Conservation (phyloP, 2,329 filamentous ascomycete genomes). For the Pseudogymnoascus sp. region DNA sequence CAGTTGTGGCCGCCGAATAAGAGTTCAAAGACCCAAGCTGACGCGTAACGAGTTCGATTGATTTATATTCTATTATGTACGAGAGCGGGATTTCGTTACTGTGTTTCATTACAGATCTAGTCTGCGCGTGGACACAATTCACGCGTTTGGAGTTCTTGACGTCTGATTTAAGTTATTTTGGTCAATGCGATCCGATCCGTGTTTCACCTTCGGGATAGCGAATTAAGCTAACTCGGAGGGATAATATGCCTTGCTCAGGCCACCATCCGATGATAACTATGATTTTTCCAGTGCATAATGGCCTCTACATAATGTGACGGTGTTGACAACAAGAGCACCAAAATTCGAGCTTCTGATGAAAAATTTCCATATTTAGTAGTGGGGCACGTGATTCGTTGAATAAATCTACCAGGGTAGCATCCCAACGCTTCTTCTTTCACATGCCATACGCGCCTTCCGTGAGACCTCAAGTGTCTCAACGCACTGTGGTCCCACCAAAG, state of each 20-base stretch:
- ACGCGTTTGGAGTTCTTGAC: neutral
- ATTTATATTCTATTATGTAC: neutral
- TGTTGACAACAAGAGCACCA: neutral
- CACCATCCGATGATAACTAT: neutral
- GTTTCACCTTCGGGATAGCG: neutral
- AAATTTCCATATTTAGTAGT: neutral
- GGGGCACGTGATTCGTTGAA: neutral
- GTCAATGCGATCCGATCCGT: neutral
- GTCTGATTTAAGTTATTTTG: neutral
- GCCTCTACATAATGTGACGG: neutral
- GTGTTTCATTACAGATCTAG: neutral
- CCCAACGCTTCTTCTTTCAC: slow-evolving; percentile 5
- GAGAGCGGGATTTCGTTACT: neutral
- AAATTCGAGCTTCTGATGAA: neutral
- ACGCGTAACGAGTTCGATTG: neutral
- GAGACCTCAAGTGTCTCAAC: neutral
- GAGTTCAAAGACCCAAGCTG: neutral
- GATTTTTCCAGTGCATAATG: neutral
- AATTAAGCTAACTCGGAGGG: neutral
- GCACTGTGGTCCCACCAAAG: slow-evolving; percentile 1
- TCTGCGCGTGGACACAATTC: neutral
- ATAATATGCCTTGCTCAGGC: neutral
- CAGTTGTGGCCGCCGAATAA: neutral
- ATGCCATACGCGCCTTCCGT: neutral
- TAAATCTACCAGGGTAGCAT: slow-evolving; percentile 1